Base-by-base conservation (phyloP, 345 rosid species). In the Salix suchowensis region DNA sequence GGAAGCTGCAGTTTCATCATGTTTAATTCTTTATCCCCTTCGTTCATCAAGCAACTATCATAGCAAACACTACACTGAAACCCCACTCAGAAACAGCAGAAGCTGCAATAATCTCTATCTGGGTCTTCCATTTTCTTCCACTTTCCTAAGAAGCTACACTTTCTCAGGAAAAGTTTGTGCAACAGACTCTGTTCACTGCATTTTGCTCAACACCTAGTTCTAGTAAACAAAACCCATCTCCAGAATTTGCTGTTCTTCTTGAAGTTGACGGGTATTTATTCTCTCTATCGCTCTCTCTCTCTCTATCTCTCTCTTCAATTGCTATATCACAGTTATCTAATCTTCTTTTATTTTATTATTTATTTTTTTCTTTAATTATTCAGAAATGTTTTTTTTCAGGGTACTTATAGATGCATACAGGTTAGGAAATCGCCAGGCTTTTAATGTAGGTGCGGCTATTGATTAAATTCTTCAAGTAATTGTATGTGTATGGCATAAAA, bases 361-460 rank as follows among this genome's bases (percentile, higher is more conserved):
- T 10, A 10, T 26, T 5, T 16, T 32, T 23, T 62, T 46, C 21
- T 11, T 52, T 48, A 28, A 0, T 48, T 65, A 21, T 6, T 14
- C 11, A 8, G 13, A 19, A 16, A 18, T 54, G 74, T 7, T 64
- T 37, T 12, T 73, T 65, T 18, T 75, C 77, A 94, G 98, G 86
- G 94, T 94, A 65, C 87, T 94, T 64, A 84, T 94, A 82, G 97
- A 94, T 88, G 92, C 91, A 52, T 91, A 87, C 76, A 89, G 97
- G 77, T 74, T 83, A 72, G 89, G 95, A 36, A 91, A 91, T 84
- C 95, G 97, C 46, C 97, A 87, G 76, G 90, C 98, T 23, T 90
- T 94, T 83, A 94, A 92, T 83, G 80, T 75, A 86, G 97, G 98
- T 94, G 83, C 42, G 88, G 70, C 32, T 68, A 71, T 74, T 52